These are phyloP conservation scores for Neurospora sp. DNA, from an alignment of 495 filamentous ascomycete species.

Conservation along the genomic window DNA sequence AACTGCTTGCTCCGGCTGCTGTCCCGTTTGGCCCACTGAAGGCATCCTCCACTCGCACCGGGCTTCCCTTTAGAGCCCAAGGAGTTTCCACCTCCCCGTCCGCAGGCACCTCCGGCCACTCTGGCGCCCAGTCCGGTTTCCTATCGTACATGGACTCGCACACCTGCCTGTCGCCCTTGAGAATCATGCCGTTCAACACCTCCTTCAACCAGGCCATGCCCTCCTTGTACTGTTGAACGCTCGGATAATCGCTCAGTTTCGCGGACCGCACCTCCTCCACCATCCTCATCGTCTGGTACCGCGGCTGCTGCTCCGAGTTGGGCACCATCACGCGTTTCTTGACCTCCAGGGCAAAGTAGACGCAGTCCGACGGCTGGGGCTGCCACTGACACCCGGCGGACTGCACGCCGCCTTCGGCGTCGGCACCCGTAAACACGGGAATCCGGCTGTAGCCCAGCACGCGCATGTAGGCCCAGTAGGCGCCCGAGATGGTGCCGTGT, in stretches of 20 bases:
- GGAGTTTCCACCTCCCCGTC: background rate
- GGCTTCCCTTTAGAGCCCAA: background rate
- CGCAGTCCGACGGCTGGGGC: slow-evolving; percentile 8
- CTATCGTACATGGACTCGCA: slow-evolving; percentile 10
- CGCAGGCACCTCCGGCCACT: background rate
- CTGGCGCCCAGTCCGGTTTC: slow-evolving; percentile 7
- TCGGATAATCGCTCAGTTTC: slow-evolving; percentile 2
- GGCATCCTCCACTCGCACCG: background rate
- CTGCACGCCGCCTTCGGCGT: background rate
- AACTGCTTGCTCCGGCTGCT: background rate
- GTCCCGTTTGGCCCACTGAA: background rate
- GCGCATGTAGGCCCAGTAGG: slow-evolving; percentile 15
- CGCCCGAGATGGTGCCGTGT: slow-evolving; percentile 9
- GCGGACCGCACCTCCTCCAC: slow-evolving; percentile 13
- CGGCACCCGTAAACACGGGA: slow-evolving; percentile 7
- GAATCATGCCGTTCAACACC: slow-evolving; percentile 9
- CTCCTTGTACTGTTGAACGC: slow-evolving; percentile 2
- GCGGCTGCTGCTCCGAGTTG: background rate
- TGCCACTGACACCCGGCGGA: slow-evolving; percentile 5
- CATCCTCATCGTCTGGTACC: slow-evolving; percentile 7
- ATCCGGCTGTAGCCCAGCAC: slow-evolving; percentile 8
- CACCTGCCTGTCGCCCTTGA: slow-evolving; percentile 9
- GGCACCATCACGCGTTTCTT: slow-evolving; percentile 3
- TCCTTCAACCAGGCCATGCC: slow-evolving; percentile 7
- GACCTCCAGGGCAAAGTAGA: slow-evolving; percentile 8